Conservation (phyloP, 2,329 filamentous ascomycete species). For the Trichoderma sp. region DNA sequence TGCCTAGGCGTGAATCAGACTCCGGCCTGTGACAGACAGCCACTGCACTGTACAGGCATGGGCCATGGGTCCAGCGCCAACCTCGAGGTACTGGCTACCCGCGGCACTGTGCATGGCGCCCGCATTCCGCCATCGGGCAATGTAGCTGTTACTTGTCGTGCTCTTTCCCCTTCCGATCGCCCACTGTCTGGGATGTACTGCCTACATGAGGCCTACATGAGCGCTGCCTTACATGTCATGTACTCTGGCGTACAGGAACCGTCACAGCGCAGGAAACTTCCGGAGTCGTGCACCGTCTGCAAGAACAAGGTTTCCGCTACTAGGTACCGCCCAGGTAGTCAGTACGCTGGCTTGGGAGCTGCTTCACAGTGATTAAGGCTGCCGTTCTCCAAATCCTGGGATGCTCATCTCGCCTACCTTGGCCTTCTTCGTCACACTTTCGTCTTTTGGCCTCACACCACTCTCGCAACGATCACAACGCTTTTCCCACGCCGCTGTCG, state of each 20-base stretch:
- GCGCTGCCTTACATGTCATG: not conserved
- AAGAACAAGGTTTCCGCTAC: constrained; percentile 10
- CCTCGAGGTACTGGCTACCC: not conserved
- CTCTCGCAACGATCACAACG: constrained; percentile 30
- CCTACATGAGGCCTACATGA: not conserved
- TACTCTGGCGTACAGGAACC: not conserved
- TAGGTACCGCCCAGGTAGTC: not conserved
- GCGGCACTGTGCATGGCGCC: not conserved
- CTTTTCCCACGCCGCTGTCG: constrained; percentile 14
- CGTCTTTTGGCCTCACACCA: constrained; percentile 17
- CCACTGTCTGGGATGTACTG: not conserved
- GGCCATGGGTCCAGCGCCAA: not conserved
- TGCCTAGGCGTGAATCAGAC: constrained; percentile 16
- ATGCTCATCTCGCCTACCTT: constrained; percentile 17
- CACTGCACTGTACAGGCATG: not conserved
- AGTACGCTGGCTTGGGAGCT: not conserved
- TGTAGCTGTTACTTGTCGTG: not conserved
- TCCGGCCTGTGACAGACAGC: not conserved
- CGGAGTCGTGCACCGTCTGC: not conserved
- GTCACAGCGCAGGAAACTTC: not conserved
- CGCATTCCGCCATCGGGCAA: not conserved
- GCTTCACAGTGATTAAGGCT: not conserved
- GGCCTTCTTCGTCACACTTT: constrained; percentile 19
- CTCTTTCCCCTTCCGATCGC: not conserved
- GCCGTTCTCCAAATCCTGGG: not conserved